Percentiles rank a stretch among this genome's conserved stretches.
phyloP scores from a whole-genome alignment of 352 stramenopile species.

The Aphanomyces stellatus region DNA sequence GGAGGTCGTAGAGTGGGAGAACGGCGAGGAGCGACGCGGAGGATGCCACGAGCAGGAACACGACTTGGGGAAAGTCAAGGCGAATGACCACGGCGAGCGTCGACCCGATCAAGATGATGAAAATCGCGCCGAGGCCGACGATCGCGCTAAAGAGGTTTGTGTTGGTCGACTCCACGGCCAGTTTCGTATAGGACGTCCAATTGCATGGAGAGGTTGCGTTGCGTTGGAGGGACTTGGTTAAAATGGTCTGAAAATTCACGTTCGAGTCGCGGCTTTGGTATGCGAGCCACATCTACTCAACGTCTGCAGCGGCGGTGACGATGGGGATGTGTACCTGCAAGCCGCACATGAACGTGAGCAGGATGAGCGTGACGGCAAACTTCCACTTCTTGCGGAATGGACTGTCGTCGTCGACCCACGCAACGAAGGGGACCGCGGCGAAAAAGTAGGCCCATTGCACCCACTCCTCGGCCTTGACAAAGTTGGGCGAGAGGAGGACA shows the following conservation, averaged over 20 bases:
- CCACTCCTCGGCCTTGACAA: constrained; percentile 32
- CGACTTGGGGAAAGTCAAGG: constrained; percentile 82
- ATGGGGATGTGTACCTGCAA: neutral
- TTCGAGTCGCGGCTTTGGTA: constrained; percentile 35
- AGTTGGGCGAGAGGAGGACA: constrained; percentile 60
- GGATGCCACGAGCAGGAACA: constrained; percentile 50
- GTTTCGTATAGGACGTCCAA: constrained; percentile 45
- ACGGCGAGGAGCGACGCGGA: constrained; percentile 53
- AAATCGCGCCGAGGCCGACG: constrained; percentile 64
- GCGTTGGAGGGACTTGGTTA: constrained; percentile 20
- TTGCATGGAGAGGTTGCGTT: constrained; percentile 36
- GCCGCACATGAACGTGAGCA: constrained; percentile 15
- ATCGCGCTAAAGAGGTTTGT: constrained; percentile 44
- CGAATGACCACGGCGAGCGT: constrained; percentile 33
- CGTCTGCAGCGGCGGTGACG: neutral
- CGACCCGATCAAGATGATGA: constrained; percentile 47
- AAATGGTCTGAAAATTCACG: constrained; percentile 13
- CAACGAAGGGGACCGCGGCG: constrained; percentile 45
- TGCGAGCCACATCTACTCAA: constrained; percentile 31
- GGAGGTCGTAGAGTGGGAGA: constrained; percentile 40
- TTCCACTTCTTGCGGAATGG: constrained; percentile 19
- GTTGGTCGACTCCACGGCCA: constrained; percentile 4
- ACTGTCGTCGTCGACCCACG: constrained; percentile 20
- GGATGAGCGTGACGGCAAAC: constrained; percentile 1
- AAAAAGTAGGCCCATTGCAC: constrained; percentile 67